These are phyloP conservation scores for Coleophoma cylindrospora DNA, from an alignment of 2,329 filamentous ascomycete species.

Conservation along the genomic window DNA sequence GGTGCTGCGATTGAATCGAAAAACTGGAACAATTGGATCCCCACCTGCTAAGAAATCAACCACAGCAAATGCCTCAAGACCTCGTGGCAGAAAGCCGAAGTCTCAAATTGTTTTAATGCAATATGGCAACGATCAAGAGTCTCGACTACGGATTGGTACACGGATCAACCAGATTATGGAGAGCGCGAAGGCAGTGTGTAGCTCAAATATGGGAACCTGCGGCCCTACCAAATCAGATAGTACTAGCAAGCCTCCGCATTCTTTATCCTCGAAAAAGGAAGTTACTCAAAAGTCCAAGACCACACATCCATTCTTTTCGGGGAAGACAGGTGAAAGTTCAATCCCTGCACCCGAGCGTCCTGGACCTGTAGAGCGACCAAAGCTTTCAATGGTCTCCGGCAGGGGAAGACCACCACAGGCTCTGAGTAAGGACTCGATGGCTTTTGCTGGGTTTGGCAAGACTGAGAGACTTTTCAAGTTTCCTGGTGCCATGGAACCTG, in stretches of 20 bases:
- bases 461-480: conserved; percentile 41
- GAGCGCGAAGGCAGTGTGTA: not conserved
- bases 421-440: not conserved
- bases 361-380: conserved; percentile 10
- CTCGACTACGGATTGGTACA: conserved; percentile 45
- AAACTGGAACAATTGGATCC: conserved; percentile 57
- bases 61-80: conserved; percentile 15
- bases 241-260: conserved; percentile 1
- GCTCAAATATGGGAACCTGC: too few relatives aligned
- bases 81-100: conserved; percentile 32
- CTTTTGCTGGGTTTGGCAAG: conserved; percentile 17
- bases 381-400: conserved; percentile 10
- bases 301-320: conserved; percentile 65
- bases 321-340: too few relatives aligned
- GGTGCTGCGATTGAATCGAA: conserved; percentile 51
- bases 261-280: conserved; percentile 18
- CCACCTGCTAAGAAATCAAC: conserved; percentile 48
- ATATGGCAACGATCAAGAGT: conserved; percentile 49
- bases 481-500: conserved; percentile 60
- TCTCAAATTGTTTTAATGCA: conserved; percentile 46
- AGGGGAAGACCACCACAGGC: not conserved
- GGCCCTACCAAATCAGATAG: too few relatives aligned
- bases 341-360: too few relatives aligned
- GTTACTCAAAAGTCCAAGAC: conserved; percentile 31
- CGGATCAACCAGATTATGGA: conserved; percentile 60